phyloP scores from a whole-genome alignment of 2,329 filamentous ascomycete genomes.

The Tolypocladium tundrense region DNA sequence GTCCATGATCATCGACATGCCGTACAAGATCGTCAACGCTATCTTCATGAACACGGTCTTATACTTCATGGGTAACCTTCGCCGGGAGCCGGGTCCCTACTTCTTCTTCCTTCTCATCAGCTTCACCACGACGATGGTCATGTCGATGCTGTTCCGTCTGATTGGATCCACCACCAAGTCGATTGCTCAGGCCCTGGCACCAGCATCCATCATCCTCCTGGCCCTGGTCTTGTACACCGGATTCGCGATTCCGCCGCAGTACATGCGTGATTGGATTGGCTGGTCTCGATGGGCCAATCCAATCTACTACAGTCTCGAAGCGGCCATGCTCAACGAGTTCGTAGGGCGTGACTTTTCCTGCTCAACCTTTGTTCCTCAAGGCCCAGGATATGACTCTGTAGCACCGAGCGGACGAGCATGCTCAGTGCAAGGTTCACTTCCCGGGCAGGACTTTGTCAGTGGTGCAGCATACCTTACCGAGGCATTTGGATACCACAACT shows the following conservation, averaged over 20 bases:
- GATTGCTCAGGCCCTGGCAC: neutral
- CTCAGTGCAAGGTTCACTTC: neutral
- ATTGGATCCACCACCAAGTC: neutral
- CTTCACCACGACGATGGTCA: neutral
- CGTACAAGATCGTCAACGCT: constrained; percentile 27
- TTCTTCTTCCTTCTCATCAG: neutral
- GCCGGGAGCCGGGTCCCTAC: neutral
- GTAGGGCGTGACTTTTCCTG: constrained; percentile 17
- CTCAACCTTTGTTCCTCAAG: neutral
- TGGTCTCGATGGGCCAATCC: constrained; percentile 62
- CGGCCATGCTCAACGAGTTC: constrained; percentile 60
- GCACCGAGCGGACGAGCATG: neutral
- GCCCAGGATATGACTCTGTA: neutral
- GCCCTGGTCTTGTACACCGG: constrained; percentile 33
- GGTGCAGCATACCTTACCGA: neutral
- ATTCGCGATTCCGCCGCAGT: constrained; percentile 30
- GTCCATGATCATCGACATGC: constrained; percentile 30
- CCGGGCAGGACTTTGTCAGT: neutral
- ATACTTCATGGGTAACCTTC: neutral
- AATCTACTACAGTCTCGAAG: constrained; percentile 56
- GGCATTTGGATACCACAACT: neutral
- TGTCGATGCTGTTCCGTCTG: neutral
- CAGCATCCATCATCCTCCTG: constrained; percentile 9
- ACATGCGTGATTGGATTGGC: constrained; percentile 54
- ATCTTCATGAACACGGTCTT: neutral